Percentiles rank a stretch among this genome's conserved stretches.
phyloP scores from a whole-genome alignment of 2,329 filamentous ascomycete genomes.

The Fonsecaea erecta region DNA sequence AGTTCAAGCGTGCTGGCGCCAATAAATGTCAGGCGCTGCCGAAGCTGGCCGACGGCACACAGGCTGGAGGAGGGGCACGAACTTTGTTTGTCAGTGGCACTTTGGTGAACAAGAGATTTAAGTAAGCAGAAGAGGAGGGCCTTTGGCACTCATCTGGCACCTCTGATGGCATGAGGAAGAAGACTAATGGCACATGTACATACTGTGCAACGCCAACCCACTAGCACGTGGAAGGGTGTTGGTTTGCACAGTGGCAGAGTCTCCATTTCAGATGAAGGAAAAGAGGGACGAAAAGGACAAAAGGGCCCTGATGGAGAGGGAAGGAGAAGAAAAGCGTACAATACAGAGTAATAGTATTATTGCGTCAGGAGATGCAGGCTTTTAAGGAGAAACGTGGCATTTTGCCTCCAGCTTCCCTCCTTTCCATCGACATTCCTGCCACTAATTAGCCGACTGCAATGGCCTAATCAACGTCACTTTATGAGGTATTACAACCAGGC shows the following conservation, averaged over 20 bases:
- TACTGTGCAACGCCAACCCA: neutral
- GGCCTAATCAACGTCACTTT: neutral
- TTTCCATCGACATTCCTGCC: neutral
- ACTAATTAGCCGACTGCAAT: conserved; percentile 4
- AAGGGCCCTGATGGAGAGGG: neutral
- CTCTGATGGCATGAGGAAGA: neutral
- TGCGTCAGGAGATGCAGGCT: neutral
- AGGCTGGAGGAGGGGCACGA: neutral
- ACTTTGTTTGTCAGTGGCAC: neutral
- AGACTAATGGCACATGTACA: neutral
- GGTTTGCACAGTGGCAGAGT: no score
- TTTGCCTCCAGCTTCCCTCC: neutral
- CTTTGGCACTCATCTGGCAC: neutral
- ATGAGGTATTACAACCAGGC: conserved; percentile 1
- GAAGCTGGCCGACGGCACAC: conserved; percentile 8
- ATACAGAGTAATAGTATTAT: no score
- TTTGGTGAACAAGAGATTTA: neutral
- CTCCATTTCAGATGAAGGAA: no score
- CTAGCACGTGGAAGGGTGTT: neutral
- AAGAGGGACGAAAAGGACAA: neutral
- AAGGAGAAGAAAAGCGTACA: neutral
- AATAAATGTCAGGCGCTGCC: conserved; percentile 2
- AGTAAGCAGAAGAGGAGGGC: neutral
- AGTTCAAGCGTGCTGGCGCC: neutral
- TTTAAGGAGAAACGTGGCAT: conserved; percentile 5